Percentiles rank a stretch among this genome's conserved stretches.
Conservation (phyloP, 805 yeast species). For the Metschnikowia arizonensis region DNA sequence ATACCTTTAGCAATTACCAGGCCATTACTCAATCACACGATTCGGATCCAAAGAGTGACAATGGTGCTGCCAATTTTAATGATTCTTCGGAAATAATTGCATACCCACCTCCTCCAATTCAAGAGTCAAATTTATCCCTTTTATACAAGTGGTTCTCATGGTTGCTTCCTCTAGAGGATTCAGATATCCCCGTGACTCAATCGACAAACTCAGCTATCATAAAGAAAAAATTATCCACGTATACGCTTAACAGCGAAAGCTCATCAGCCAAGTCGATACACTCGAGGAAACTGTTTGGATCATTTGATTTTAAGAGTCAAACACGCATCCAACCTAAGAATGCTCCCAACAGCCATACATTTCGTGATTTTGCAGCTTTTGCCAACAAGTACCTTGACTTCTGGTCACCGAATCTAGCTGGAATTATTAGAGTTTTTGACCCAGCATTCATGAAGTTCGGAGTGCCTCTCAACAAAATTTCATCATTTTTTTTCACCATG, state of each 20-base stretch:
- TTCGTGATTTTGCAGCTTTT: conserved; percentile 21
- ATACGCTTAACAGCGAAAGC: conserved; percentile 19
- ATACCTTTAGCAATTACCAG: background rate
- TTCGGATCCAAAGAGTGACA: background rate
- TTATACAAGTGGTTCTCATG: conserved; percentile 6
- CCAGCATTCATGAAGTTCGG: conserved; percentile 18
- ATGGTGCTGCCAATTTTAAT: background rate
- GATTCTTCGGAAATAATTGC: background rate
- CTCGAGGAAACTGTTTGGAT: conserved; percentile 11
- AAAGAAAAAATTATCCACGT: conserved; percentile 20
- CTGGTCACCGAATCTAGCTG: conserved; percentile 7
- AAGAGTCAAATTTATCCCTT: background rate
- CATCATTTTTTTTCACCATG: conserved; percentile 9
- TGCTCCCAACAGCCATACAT: conserved; percentile 21
- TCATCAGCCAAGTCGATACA: conserved; percentile 10
- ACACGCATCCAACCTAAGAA: conserved; percentile 5
- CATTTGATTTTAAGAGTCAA: conserved; percentile 19
- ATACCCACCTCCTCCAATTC: background rate
- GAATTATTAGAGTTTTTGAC: conserved; percentile 9
- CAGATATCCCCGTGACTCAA: background rate
- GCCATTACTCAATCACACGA: background rate
- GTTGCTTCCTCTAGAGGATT: conserved; percentile 4
- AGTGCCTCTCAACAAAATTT: conserved; percentile 8
- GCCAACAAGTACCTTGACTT: conserved; percentile 17
- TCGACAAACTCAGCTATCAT: conserved; percentile 10